These are phyloP conservation scores for Anisodus acutangulus DNA, from an alignment of 257 asterid genomes.

Conservation along the genomic window DNA sequence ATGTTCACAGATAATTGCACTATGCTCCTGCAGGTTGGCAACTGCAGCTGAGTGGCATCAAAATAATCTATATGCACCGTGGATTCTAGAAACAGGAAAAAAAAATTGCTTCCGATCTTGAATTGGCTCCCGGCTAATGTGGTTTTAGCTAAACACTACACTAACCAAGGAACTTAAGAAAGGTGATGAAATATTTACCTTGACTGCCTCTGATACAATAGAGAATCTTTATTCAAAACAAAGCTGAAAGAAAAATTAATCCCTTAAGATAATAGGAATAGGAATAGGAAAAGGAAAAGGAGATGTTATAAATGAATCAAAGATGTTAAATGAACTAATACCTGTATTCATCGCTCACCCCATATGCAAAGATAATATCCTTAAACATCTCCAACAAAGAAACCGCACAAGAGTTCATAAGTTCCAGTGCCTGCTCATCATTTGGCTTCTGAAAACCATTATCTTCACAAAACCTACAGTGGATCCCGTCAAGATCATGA, in stretches of 20 bases:
- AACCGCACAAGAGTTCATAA: slow-evolving; percentile 86
- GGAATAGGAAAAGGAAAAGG: neutral
- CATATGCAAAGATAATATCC: slow-evolving; percentile 83
- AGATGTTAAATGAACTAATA: slow-evolving; percentile 35
- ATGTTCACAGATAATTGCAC: slow-evolving; percentile 9
- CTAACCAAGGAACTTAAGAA: neutral
- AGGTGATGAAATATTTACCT: slow-evolving; percentile 52
- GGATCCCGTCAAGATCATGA: neutral
- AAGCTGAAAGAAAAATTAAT: slow-evolving; percentile 57
- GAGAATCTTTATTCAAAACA: slow-evolving; percentile 78
- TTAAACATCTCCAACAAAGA: slow-evolving; percentile 69
- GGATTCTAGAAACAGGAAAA: slow-evolving; percentile 7
- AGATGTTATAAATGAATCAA: slow-evolving; percentile 28
- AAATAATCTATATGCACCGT: neutral
- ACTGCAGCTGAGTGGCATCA: slow-evolving; percentile 1
- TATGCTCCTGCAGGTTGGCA: slow-evolving; percentile 12
- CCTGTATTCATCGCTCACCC: slow-evolving; percentile 94
- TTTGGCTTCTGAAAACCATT: slow-evolving; percentile 91
- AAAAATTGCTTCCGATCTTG: neutral
- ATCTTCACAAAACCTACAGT: slow-evolving; percentile 66
- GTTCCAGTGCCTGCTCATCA: slow-evolving; percentile 75
- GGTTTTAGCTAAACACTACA: neutral
- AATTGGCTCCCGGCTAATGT: neutral
- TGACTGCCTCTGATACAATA: slow-evolving; percentile 63
- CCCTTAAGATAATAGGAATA: slow-evolving; percentile 26